Conservation (phyloP, 139 green algal genomes). For the Picochlorum sp. region DNA sequence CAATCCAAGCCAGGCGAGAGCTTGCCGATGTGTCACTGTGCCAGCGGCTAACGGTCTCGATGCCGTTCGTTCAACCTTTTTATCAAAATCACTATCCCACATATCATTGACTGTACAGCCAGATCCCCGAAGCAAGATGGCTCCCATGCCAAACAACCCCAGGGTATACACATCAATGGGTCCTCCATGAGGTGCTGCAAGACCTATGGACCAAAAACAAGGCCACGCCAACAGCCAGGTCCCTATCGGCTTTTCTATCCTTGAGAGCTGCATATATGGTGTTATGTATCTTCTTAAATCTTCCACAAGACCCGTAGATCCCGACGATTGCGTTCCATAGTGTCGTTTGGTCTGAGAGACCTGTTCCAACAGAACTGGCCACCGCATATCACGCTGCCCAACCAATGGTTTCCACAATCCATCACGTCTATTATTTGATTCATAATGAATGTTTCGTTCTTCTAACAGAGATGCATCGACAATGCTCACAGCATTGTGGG, state of each 20-base stretch:
- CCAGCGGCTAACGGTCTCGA: constrained; percentile 59
- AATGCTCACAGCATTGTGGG: too few relatives aligned
- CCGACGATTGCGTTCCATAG: too few relatives aligned
- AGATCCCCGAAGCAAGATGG: constrained; percentile 74
- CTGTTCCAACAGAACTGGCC: too few relatives aligned
- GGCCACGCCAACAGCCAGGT: constrained; percentile 88
- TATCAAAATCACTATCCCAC: constrained; percentile 82
- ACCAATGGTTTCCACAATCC: too few relatives aligned
- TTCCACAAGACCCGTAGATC: background rate
- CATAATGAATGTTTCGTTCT: too few relatives aligned
- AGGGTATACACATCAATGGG: constrained; percentile 64
- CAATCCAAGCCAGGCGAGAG: constrained; percentile 61
- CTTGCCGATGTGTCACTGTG: constrained; percentile 36
- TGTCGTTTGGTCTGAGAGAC: too few relatives aligned
- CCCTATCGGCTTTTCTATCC: constrained; percentile 85
- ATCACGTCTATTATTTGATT: too few relatives aligned
- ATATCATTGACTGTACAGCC: constrained; percentile 98
- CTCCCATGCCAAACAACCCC: constrained; percentile 71
- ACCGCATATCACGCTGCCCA: too few relatives aligned
- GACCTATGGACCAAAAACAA: constrained; percentile 86
- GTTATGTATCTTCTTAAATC: background rate
- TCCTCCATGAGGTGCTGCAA: constrained; percentile 64
- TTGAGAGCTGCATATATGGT: constrained; percentile 78
- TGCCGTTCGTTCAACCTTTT: constrained; percentile 63
- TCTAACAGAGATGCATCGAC: too few relatives aligned